Conservation (phyloP, 2,329 filamentous ascomycete species). For the Verticillium isaacii region DNA sequence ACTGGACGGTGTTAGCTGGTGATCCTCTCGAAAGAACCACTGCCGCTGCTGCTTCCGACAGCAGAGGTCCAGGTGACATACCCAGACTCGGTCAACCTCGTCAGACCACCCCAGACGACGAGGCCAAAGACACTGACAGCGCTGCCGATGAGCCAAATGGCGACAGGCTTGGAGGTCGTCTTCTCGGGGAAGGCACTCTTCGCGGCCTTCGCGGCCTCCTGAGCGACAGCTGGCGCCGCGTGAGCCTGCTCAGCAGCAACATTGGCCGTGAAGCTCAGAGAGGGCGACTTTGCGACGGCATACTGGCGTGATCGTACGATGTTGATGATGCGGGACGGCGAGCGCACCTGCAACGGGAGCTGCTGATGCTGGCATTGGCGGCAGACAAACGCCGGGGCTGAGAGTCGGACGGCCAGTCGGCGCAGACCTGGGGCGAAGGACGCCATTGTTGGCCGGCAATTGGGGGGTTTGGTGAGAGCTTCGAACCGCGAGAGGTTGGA, state of each 20-base stretch:
- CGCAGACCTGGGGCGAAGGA: slow-evolving; percentile 36
- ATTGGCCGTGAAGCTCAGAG: slow-evolving; percentile 18
- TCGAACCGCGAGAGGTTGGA: background rate
- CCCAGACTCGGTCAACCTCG: slow-evolving; percentile 93
- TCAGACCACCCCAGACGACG: slow-evolving; percentile 90
- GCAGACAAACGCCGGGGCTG: slow-evolving; percentile 37
- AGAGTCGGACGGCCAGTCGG: slow-evolving; percentile 31
- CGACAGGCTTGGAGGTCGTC: slow-evolving; percentile 70
- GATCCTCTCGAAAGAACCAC: background rate
- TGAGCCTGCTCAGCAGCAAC: slow-evolving; percentile 5
- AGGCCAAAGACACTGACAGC: slow-evolving; percentile 95
- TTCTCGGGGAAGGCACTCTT: slow-evolving; percentile 50
- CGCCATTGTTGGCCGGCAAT: slow-evolving; percentile 28
- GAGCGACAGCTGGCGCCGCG: slow-evolving; percentile 1
- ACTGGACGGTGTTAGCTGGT: slow-evolving; percentile 36
- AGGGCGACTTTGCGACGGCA: slow-evolving; percentile 25
- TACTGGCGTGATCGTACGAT: slow-evolving; percentile 33
- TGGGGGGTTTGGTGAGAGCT: background rate
- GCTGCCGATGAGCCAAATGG: slow-evolving; percentile 88
- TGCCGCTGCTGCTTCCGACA: too few species aligned
- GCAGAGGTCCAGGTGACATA: slow-evolving; percentile 34
- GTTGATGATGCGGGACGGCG: slow-evolving; percentile 33
- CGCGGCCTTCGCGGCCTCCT: slow-evolving; percentile 10
- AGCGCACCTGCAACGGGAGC: slow-evolving; percentile 14
- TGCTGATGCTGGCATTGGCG: slow-evolving; percentile 40